Evolutionary conservation across 371 early-diverging fungal genomes (phyloP), one percentile per base, ranked within the genome.

Genomic region (Parasitella parasitica): DNA sequence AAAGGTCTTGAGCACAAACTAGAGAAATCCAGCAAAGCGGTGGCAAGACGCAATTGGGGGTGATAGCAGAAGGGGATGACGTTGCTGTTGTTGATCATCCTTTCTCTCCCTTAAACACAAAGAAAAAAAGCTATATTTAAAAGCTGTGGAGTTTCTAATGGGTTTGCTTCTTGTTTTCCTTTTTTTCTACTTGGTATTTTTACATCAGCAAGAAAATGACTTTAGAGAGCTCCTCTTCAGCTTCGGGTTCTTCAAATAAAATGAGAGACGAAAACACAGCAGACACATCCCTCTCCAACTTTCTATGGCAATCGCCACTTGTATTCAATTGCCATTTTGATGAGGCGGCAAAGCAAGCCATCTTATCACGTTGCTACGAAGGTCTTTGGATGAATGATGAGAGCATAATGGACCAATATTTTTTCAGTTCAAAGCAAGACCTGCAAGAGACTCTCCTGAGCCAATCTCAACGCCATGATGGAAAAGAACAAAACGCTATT

Each of bases 381-480:
- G 36, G 74, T 0, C 70, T 84, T 37, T 86, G 86, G 86, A 73
- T 75, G 55, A 71, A 76, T 69, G 65, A 84, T 38, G 74, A 77
- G 51, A 63, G 61, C 12, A 43, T 67, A 27, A 80, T 79, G 64
- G 70, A 75, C 27, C 73, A 73, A 49, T 79, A 79, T 56, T 86
- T 83, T 46, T 83, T 81, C 8, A 35, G 66, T 20, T 72, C 79
- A 61, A 69, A 62, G 16, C 69, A 72, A 28, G 77, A 72, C 1
- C 57, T 79, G 18, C 67, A 79, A 54, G 73, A 75, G 49, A 69
- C 81, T 8, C 64, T 82, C 36, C 65, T 68, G 9, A 51, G 39
- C 26, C 66, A 66, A 57, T 63, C 63, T 35, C 49, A 59, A 26
- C 67, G 65, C 34, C 66, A 68, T 24, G 67, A 76, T 62, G 62